Evolutionary conservation across 1,139 yeast genomes (phyloP), one percentile per base, ranked within the genome.

Genomic region (Torulaspora globosa): DNA sequence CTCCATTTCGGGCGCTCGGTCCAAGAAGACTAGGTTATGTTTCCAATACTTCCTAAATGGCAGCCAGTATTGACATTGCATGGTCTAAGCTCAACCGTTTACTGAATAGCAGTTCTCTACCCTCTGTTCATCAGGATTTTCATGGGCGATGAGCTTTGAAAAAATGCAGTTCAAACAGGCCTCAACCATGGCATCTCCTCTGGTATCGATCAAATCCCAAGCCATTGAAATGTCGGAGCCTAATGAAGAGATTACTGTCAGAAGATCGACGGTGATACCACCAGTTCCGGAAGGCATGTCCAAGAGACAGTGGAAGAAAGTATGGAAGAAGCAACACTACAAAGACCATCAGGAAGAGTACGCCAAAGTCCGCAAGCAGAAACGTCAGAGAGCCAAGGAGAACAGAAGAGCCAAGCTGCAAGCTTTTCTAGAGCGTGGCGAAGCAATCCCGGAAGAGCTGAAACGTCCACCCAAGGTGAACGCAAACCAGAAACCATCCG

Each of bases 211-310:
- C 23, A 33, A 10, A 8, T 21, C 2, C 8, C 23, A 3, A 26
- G 5, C 23, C 35, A n/a, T 18, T 18, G 16, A 29, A 14, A 47
- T 47, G 50, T 39, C 48, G 11, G 38, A 36, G 18, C 19, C 43
- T 14, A 44, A 47, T 36, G 39, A 15, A 19, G 38, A 38, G 21
- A 45, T 41, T 18, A 29, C 29, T 11, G 35, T 41, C 21, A 35
- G 39, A 31, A 43, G 34, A 28, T 44, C 37, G n/a, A 39, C 40
- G 5, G 43, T 43, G 14, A 39, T 62, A 4, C 67, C 67, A 12
- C 66, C 67, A 1, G 57, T 80, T 10, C 96, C 96, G 1, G 89
- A 80, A 51, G 96, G 95, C 8, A 82, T 88, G 86, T 80, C 94
- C 32, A 86, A 85, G 60, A 76, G 78, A 15, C 90, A 84, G 52